A percentile compares a stretch with the other conserved stretches of the same genome.
Evolutionary conservation across 345 rosid species (phyloP).

Genomic region (Turritis glabra): DNA sequence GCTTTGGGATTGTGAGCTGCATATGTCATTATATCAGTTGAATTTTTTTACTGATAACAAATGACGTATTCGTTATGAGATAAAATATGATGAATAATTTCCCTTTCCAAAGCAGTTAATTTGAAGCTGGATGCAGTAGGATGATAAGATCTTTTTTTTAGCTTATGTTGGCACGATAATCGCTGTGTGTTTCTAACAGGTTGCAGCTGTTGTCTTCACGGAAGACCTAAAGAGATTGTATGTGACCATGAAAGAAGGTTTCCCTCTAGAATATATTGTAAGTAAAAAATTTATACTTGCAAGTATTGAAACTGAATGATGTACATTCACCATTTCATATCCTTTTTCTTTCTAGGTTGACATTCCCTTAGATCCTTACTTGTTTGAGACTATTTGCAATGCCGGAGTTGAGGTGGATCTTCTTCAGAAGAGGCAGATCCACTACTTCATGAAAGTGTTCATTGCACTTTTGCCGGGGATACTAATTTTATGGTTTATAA

Average conservation of each 20-base stretch:
- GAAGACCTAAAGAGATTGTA: slow-evolving; percentile 88
- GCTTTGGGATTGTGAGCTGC: slow-evolving; percentile 1
- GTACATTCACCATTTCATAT: slow-evolving; percentile 31
- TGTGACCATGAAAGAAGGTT: slow-evolving; percentile 95
- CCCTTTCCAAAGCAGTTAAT: neutral
- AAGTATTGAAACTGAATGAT: slow-evolving; percentile 8
- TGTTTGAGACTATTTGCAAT: slow-evolving; percentile 80
- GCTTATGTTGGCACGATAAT: slow-evolving; percentile 22
- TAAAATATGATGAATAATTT: neutral
- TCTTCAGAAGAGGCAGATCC: slow-evolving; percentile 87
- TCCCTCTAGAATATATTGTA: slow-evolving; percentile 91
- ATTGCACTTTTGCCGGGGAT: slow-evolving; percentile 81
- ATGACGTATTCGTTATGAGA: neutral
- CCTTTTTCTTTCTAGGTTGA: slow-evolving; percentile 59
- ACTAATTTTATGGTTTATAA: slow-evolving; percentile 74
- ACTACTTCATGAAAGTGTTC: slow-evolving; percentile 84
- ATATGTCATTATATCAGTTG: slow-evolving; percentile 2
- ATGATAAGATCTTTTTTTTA: slow-evolving; percentile 11
- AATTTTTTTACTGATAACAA: neutral
- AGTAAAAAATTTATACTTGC: slow-evolving; percentile 42
- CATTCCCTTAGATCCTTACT: slow-evolving; percentile 89
- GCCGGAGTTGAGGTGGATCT: slow-evolving; percentile 96
- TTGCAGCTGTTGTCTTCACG: slow-evolving; percentile 91
- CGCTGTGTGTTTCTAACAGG: slow-evolving; percentile 46
- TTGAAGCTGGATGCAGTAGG: neutral